Conservation (phyloP, 2,329 filamentous ascomycete genomes). For the Aspergillus proliferans region DNA sequence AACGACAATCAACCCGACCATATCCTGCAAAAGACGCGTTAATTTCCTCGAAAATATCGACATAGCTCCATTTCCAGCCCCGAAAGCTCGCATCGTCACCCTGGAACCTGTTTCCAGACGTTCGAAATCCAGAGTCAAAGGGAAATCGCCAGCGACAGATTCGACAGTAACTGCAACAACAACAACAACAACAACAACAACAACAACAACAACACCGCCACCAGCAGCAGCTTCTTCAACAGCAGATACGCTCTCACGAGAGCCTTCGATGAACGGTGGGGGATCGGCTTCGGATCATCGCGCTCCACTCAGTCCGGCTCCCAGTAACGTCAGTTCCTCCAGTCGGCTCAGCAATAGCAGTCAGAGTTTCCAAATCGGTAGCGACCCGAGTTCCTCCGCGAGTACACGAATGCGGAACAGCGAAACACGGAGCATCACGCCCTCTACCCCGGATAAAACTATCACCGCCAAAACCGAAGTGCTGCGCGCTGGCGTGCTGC, state of each 20-base stretch:
- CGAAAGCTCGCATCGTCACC: conserved; percentile 75
- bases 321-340: conserved; percentile 66
- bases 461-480: conserved; percentile 84
- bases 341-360: conserved; percentile 63
- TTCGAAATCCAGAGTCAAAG: conserved; percentile 52
- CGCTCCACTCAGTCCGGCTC: conserved; percentile 43
- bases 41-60: conserved; percentile 77
- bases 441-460: conserved; percentile 61
- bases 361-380: conserved; percentile 49
- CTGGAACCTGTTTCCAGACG: conserved; percentile 78
- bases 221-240: neutral
- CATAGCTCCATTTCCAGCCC: conserved; percentile 65
- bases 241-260: conserved; percentile 42
- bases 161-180: conserved; percentile 12
- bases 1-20: conserved; percentile 73
- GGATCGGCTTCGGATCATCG: conserved; percentile 26
- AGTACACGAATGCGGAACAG: conserved; percentile 39
- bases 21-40: conserved; percentile 74
- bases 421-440: conserved; percentile 45
- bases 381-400: conserved; percentile 36
- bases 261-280: conserved; percentile 38
- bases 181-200: neutral
- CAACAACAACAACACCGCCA: neutral
- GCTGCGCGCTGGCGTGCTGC: conserved; percentile 72
- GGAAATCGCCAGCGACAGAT: conserved; percentile 41